phyloP scores from a whole-genome alignment of 2,329 filamentous ascomycete genomes.

The Paecilomyces formosus region DNA sequence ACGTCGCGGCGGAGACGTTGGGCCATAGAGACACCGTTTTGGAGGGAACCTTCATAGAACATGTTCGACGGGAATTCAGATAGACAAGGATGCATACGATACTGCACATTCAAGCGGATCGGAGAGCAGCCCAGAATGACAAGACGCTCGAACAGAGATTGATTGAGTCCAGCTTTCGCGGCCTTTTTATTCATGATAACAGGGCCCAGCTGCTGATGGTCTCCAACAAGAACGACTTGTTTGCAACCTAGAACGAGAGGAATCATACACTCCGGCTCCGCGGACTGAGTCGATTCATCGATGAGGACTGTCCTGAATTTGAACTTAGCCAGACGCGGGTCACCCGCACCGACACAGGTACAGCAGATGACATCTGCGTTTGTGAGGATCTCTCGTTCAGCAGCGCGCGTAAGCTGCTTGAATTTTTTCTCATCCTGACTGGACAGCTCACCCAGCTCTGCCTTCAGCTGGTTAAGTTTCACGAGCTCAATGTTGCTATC shows the following conservation, averaged over 20 bases:
- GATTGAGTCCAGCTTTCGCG: slow-evolving; percentile 92
- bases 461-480: slow-evolving; percentile 89
- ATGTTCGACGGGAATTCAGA: slow-evolving; percentile 98
- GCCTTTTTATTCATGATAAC: slow-evolving; percentile 99
- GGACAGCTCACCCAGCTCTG: slow-evolving; percentile 80
- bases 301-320: slow-evolving; percentile 98
- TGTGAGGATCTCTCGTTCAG: slow-evolving; percentile 87
- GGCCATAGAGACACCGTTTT: slow-evolving; percentile 89
- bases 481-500: slow-evolving; percentile 90
- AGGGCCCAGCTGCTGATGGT: slow-evolving; percentile 94
- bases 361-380: slow-evolving; percentile 98
- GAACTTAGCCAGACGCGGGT: slow-evolving; percentile 90
- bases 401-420: slow-evolving; percentile 87
- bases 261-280: slow-evolving; percentile 98
- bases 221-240: slow-evolving; percentile 95
- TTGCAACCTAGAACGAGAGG: slow-evolving; percentile 95
- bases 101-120: slow-evolving; percentile 92
- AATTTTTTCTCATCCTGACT: slow-evolving; percentile 98
- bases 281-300: slow-evolving; percentile 96
- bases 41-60: slow-evolving; percentile 97
- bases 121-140: slow-evolving; percentile 86
- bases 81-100: slow-evolving; percentile 97
- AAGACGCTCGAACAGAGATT: slow-evolving; percentile 95
- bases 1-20: slow-evolving; percentile 86
- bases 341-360: slow-evolving; percentile 94